Evolutionary conservation across 768 basidiomycete species (phyloP).

Genomic region (Tremella mesenterica): DNA sequence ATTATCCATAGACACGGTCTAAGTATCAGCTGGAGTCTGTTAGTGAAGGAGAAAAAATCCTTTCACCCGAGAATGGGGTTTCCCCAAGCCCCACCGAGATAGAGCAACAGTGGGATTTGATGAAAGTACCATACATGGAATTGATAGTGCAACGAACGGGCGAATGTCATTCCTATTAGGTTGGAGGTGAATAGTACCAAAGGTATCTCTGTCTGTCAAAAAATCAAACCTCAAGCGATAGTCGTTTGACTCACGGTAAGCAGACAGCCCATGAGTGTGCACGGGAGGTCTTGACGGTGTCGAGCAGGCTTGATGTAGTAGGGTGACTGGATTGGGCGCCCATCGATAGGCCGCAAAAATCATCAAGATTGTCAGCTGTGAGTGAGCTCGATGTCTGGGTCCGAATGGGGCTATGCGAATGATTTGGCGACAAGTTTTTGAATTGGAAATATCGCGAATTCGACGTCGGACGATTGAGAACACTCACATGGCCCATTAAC

Average conservation of each 20-base stretch:
- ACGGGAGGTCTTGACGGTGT: constrained; percentile 50
- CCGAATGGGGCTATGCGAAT: no score
- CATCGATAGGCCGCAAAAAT: constrained; percentile 47
- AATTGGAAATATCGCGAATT: background rate
- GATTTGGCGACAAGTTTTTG: no score
- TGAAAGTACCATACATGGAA: constrained; percentile 97
- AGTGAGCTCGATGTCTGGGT: no score
- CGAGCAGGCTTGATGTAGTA: constrained; percentile 53
- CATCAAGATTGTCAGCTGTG: background rate
- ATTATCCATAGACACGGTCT: constrained; percentile 57
- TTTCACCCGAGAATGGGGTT: constrained; percentile 33
- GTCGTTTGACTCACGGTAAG: constrained; percentile 58
- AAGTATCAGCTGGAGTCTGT: background rate
- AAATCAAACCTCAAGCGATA: background rate
- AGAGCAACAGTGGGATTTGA: constrained; percentile 74
- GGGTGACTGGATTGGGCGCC: constrained; percentile 52
- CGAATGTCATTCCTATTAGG: constrained; percentile 80
- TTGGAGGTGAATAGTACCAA: constrained; percentile 84
- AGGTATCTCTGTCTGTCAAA: constrained; percentile 55
- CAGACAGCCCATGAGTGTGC: constrained; percentile 48
- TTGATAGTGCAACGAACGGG: constrained; percentile 92
- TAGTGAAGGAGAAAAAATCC: background rate
- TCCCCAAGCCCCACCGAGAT: constrained; percentile 57
- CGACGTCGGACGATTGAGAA: background rate
- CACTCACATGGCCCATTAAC: constrained; percentile 56